These are phyloP conservation scores for Boletus sp. DNA, from an alignment of 768 basidiomycete genomes.

Conservation along the genomic window DNA sequence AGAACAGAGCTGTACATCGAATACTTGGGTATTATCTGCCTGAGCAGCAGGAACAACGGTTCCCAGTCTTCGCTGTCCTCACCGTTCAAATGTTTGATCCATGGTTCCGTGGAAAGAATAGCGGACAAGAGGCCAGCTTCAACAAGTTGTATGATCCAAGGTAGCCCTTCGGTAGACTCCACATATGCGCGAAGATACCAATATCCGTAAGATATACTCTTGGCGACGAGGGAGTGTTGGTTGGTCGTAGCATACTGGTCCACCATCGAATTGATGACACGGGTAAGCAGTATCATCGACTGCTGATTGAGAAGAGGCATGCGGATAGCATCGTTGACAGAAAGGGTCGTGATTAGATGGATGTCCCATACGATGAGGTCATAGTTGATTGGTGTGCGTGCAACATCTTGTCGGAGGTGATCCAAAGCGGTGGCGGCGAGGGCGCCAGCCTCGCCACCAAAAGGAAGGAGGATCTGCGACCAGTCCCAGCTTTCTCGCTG, in stretches of 20 bases:
- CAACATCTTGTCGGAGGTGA: constrained; percentile 26
- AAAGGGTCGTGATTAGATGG: constrained; percentile 28
- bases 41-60: constrained; percentile 23
- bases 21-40: constrained; percentile 27
- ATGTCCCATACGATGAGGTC: constrained; percentile 31
- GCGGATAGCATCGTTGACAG: constrained; percentile 25
- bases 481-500: constrained; percentile 26
- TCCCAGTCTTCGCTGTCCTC: constrained; percentile 30
- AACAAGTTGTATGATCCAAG: constrained; percentile 26
- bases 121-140: constrained; percentile 25
- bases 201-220: constrained; percentile 28
- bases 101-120: constrained; percentile 27
- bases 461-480: constrained; percentile 26
- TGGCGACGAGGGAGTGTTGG: constrained; percentile 17
- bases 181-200: constrained; percentile 31
- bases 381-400: constrained; percentile 20
- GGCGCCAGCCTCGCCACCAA: constrained; percentile 14
- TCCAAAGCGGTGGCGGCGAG: constrained; percentile 25
- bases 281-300: constrained; percentile 19
- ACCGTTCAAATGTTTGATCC: constrained; percentile 20
- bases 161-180: constrained; percentile 25
- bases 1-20: constrained; percentile 25
- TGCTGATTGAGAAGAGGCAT: constrained; percentile 21
- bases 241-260: constrained; percentile 1
- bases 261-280: constrained; percentile 17